These are phyloP conservation scores for Schoenoplectus tabernaemontani DNA, from an alignment of 202 grass and related monocot species.

Conservation along the genomic window DNA sequence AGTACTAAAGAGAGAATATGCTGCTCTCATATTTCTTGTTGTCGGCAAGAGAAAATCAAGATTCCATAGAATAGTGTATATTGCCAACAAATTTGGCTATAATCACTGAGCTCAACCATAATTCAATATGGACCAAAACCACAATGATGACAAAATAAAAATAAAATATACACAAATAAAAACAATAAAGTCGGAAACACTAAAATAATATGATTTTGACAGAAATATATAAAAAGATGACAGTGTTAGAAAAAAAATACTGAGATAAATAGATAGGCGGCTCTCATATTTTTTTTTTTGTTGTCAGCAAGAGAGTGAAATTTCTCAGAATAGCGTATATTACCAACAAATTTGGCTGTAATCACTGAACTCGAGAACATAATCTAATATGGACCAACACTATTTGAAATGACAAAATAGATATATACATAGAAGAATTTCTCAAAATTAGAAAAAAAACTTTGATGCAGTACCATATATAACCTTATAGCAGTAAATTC, in stretches of 20 bases:
- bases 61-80: conserved; percentile 2
- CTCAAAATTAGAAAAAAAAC: not conserved
- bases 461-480: no score
- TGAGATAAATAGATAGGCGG: not conserved
- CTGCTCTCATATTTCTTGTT: not conserved
- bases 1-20: not conserved
- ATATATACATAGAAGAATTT: not conserved
- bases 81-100: conserved; percentile 19
- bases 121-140: not conserved
- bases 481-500: no score
- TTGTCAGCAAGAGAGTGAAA: not conserved
- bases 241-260: not conserved
- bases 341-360: conserved; percentile 14
- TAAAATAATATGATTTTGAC: not conserved
- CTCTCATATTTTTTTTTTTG: not conserved
- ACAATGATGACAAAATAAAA: not conserved
- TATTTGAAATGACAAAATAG: not conserved
- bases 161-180: not conserved
- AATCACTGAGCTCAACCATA: not conserved
- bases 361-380: not conserved
- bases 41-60: not conserved
- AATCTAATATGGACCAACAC: not conserved
- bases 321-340: conserved; percentile 13
- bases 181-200: not conserved
- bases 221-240: not conserved